These are phyloP conservation scores for Onygenales sp. DNA, from an alignment of 2,329 filamentous ascomycete genomes.

Conservation along the genomic window DNA sequence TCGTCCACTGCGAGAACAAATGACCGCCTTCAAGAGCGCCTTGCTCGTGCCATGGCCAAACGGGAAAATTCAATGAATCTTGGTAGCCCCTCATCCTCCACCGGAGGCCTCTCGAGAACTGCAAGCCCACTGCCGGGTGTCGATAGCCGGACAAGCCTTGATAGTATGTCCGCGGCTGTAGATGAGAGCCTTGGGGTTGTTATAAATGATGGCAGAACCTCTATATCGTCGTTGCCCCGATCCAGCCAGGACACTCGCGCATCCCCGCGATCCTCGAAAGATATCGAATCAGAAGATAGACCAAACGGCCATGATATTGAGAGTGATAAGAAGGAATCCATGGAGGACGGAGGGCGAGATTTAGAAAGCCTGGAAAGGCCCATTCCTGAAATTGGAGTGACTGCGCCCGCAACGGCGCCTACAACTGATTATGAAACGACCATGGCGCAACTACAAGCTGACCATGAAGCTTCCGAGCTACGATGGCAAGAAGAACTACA, in stretches of 20 bases:
- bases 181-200: slow-evolving; percentile 8
- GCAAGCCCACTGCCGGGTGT: slow-evolving; percentile 42
- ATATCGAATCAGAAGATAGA: slow-evolving; percentile 13
- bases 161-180: slow-evolving; percentile 14
- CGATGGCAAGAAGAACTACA: slow-evolving; percentile 75
- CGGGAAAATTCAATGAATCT: slow-evolving; percentile 47
- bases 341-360: not conserved
- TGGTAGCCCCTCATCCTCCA: slow-evolving; percentile 39
- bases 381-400: slow-evolving; percentile 11
- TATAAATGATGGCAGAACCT: slow-evolving; percentile 10
- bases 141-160: slow-evolving; percentile 30
- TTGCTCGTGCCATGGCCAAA: slow-evolving; percentile 77
- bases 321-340: slow-evolving; percentile 1
- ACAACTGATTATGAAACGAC: slow-evolving; percentile 33
- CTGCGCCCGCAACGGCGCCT: slow-evolving; percentile 7
- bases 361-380: slow-evolving; percentile 7
- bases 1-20: slow-evolving; percentile 60
- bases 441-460: slow-evolving; percentile 40
- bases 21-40: slow-evolving; percentile 77
- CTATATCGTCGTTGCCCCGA: slow-evolving; percentile 12
- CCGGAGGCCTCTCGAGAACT: slow-evolving; percentile 42
- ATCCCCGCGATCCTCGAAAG: slow-evolving; percentile 18
- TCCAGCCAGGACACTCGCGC: slow-evolving; percentile 21
- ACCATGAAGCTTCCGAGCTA: slow-evolving; percentile 42
- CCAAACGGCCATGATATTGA: not conserved